Conservation (phyloP, 2,329 filamentous ascomycete species). For the Proliferodiscus dingleyae region DNA sequence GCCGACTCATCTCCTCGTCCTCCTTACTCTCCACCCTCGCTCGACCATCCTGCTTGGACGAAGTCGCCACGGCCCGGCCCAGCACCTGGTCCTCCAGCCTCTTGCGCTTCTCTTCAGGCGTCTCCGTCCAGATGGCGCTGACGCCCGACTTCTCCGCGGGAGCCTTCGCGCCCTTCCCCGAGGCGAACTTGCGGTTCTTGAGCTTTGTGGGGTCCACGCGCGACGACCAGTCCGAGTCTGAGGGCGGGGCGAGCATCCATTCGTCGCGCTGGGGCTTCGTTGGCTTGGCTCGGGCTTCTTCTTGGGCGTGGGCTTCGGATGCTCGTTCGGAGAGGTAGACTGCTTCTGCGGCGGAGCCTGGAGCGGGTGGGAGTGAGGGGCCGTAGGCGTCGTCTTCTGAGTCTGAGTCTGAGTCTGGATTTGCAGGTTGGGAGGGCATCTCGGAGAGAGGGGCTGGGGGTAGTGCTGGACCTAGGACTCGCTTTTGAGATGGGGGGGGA, state of each 20-base stretch:
- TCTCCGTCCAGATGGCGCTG: slow-evolving; percentile 75
- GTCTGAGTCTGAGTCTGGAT: slow-evolving; percentile 17
- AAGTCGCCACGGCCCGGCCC: slow-evolving; percentile 47
- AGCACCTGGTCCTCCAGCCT: slow-evolving; percentile 77
- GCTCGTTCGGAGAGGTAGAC: slow-evolving; percentile 4
- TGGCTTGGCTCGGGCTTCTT: slow-evolving; percentile 31
- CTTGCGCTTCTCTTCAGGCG: slow-evolving; percentile 79
- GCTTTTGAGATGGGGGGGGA: slow-evolving; percentile 17
- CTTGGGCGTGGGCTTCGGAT: slow-evolving; percentile 12
- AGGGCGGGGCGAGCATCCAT: slow-evolving; percentile 75
- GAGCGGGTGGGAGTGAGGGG: slow-evolving; percentile 50
- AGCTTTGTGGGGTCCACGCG: slow-evolving; percentile 79
- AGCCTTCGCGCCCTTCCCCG: slow-evolving; percentile 53
- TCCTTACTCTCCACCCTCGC: slow-evolving; percentile 27
- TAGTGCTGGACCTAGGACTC: slow-evolving; percentile 37
- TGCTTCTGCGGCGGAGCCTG: slow-evolving; percentile 25
- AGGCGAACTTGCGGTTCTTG: slow-evolving; percentile 76
- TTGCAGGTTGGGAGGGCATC: slow-evolving; percentile 30
- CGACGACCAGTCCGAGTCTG: slow-evolving; percentile 46
- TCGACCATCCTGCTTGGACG: slow-evolving; percentile 12
- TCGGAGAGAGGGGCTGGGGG: slow-evolving; percentile 40
- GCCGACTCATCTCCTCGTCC: slow-evolving; percentile 41
- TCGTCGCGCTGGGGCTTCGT: slow-evolving; percentile 66
- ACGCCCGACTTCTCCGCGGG: slow-evolving; percentile 30
- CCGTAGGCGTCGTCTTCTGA: slow-evolving; percentile 50